A percentile compares a stretch with the other conserved stretches of the same genome.
Conservation (phyloP, 306 rosid genomes). For the Vicia villosa region DNA sequence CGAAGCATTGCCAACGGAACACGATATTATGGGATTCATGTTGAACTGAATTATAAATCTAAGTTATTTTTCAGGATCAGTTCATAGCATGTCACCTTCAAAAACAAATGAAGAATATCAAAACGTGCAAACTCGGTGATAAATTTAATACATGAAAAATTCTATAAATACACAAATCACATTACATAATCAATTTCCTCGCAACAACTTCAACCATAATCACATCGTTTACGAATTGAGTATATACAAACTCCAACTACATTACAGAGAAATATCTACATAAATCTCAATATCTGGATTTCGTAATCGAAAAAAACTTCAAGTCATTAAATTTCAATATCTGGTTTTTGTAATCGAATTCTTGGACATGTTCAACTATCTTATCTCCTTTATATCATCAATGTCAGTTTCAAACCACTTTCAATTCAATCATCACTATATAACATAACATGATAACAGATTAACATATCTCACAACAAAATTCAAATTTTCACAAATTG, state of each 20-base stretch:
- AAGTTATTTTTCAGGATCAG: slow-evolving; percentile 33
- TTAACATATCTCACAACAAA: not conserved
- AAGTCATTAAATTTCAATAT: too few species aligned
- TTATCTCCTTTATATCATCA: slow-evolving; percentile 8
- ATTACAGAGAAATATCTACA: slow-evolving; percentile 16
- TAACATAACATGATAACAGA: slow-evolving; percentile 6
- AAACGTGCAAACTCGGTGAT: not conserved
- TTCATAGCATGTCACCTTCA: slow-evolving; percentile 39
- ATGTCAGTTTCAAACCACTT: slow-evolving; percentile 7
- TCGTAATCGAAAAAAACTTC: too few species aligned
- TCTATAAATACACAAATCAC: slow-evolving; percentile 18
- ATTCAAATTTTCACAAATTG: slow-evolving; percentile 24
- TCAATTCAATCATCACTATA: slow-evolving; percentile 21
- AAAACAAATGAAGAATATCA: slow-evolving; percentile 29
- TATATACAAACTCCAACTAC: not conserved
- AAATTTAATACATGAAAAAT: slow-evolving; percentile 9
- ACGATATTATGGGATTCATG: slow-evolving; percentile 70
- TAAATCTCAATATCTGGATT: not conserved
- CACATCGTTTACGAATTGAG: slow-evolving; percentile 18
- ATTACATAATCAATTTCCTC: slow-evolving; percentile 19
- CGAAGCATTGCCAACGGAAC: slow-evolving; percentile 67
- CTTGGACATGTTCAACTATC: not conserved
- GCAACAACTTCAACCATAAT: slow-evolving; percentile 20
- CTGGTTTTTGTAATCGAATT: slow-evolving; percentile 6
- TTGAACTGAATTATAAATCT: slow-evolving; percentile 44